phyloP scores from a whole-genome alignment of 2,329 filamentous ascomycete species.

The Penicillium sclerotigenum region DNA sequence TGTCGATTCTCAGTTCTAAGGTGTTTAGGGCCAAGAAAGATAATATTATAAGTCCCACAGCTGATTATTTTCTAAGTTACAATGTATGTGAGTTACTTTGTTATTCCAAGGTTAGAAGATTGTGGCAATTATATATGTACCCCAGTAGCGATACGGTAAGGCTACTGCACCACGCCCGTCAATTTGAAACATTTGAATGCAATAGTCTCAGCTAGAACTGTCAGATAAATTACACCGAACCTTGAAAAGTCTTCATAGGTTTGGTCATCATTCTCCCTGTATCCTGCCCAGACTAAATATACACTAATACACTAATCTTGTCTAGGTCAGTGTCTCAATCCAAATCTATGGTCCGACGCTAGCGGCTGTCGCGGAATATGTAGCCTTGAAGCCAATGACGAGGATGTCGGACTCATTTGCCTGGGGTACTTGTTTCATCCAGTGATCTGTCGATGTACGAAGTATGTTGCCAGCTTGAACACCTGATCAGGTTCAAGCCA shows the following conservation, averaged over 20 bases:
- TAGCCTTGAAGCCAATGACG: conserved; percentile 1
- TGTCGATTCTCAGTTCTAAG: background rate
- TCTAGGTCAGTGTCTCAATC: background rate
- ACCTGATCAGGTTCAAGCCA: background rate
- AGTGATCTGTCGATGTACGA: conserved; percentile 1
- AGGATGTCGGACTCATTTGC: background rate
- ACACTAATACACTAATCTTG: background rate
- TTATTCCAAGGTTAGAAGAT: background rate
- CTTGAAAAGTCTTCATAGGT: background rate
- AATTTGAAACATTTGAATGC: background rate
- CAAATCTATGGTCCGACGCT: conserved; percentile 4
- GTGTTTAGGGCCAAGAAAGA: background rate
- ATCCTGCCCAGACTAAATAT: background rate
- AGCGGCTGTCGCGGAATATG: conserved; percentile 4
- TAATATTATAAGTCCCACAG: background rate
- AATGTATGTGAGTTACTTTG: too few species aligned
- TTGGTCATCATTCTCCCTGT: background rate
- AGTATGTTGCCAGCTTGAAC: background rate
- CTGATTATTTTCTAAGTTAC: background rate
- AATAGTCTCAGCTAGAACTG: background rate
- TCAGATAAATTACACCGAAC: background rate
- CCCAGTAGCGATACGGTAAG: background rate
- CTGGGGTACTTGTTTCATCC: background rate
- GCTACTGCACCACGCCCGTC: background rate
- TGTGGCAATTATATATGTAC: conserved; percentile 4